Percentiles rank a stretch among this genome's conserved stretches.
phyloP scores from a whole-genome alignment of 2,329 filamentous ascomycete genomes.

The Botrytis galanthina region DNA sequence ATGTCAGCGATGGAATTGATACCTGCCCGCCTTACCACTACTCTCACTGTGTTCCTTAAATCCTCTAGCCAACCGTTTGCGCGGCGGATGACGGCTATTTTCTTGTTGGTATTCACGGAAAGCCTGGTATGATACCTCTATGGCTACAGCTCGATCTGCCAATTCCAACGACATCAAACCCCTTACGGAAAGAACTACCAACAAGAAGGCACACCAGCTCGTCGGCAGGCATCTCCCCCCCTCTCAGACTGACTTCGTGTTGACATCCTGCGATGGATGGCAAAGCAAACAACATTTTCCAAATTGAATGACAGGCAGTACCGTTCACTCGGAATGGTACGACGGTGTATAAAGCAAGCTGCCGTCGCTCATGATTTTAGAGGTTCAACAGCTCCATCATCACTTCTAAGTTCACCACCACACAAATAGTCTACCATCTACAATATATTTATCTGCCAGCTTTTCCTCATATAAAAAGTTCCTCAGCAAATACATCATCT shows the following conservation, averaged over 20 bases:
- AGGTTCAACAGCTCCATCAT: conserved; percentile 22
- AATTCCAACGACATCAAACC: conserved; percentile 24
- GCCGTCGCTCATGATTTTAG: conserved; percentile 29
- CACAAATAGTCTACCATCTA: conserved; percentile 12
- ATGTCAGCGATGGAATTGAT: conserved; percentile 30
- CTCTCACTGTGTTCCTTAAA: conserved; percentile 26
- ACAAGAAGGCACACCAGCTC: conserved; percentile 32
- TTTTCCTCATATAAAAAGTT: conserved; percentile 4
- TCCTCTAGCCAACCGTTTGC: conserved; percentile 24
- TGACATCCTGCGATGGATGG: conserved; percentile 27
- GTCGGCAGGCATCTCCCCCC: conserved; percentile 26
- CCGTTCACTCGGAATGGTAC: conserved; percentile 37
- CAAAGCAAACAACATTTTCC: conserved; percentile 36
- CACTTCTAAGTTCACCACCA: conserved; percentile 12
- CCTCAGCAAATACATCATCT: not conserved
- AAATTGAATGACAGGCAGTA: conserved; percentile 34
- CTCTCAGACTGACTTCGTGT: conserved; percentile 21
- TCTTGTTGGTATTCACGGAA: conserved; percentile 26
- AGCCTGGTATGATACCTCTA: conserved; percentile 29
- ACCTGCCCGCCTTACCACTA: conserved; percentile 30
- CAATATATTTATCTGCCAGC: conserved; percentile 12
- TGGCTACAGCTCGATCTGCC: conserved; percentile 29
- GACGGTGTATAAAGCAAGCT: conserved; percentile 37
- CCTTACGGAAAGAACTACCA: conserved; percentile 27
- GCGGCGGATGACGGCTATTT: conserved; percentile 28